Percentiles rank a stretch among this genome's conserved stretches.
phyloP scores from a whole-genome alignment of 2,329 filamentous ascomycete species.

The Kalmusia sp. region DNA sequence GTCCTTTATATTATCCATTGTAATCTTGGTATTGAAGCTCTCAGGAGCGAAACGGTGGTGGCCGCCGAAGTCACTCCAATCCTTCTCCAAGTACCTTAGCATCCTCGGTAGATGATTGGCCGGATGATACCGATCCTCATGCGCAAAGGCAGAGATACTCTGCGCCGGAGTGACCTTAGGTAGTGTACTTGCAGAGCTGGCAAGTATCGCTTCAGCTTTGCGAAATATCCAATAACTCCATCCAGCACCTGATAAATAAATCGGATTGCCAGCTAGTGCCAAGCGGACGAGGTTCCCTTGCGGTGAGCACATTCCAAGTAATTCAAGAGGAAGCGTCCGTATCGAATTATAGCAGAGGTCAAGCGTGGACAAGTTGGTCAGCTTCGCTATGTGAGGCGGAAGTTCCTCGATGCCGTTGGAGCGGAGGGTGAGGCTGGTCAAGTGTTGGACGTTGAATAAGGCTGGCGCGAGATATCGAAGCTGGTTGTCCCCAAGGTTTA shows the following conservation, averaged over 20 bases:
- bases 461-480: slow-evolving; percentile 27
- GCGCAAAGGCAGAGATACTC: not conserved
- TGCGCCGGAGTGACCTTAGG: not conserved
- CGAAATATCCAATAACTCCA: no score
- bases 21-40: not conserved
- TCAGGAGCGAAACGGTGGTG: not conserved
- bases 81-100: not conserved
- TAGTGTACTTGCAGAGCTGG: no score
- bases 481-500: slow-evolving; percentile 31
- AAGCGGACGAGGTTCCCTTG: slow-evolving; percentile 22
- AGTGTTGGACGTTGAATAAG: slow-evolving; percentile 33
- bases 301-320: slow-evolving; percentile 26
- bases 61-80: not conserved
- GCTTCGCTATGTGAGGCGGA: slow-evolving; percentile 31
- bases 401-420: slow-evolving; percentile 35
- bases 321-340: slow-evolving; percentile 32
- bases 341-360: slow-evolving; percentile 34
- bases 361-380: slow-evolving; percentile 27
- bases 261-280: slow-evolving; percentile 23
- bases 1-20: not conserved
- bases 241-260: slow-evolving; percentile 16
- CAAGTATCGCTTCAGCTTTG: no score
- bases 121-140: slow-evolving; percentile 8
- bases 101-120: slow-evolving; percentile 2
- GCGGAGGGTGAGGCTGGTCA: slow-evolving; percentile 33